These are phyloP conservation scores for Sphaerulina musiva DNA, from an alignment of 2,329 filamentous ascomycete genomes.

Conservation along the genomic window DNA sequence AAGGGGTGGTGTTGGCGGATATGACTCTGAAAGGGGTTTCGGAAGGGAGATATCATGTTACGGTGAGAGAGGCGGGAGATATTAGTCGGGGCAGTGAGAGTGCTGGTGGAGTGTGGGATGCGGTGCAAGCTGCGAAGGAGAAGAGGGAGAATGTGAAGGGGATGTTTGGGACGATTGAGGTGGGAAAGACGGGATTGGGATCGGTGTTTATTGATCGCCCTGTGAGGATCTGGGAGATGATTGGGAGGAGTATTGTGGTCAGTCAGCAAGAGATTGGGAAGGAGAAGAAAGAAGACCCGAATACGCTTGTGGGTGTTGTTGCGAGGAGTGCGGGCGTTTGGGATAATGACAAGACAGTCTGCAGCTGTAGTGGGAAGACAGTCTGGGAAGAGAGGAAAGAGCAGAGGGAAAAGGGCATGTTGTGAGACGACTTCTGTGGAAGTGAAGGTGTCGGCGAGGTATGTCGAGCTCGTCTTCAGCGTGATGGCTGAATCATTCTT, in stretches of 20 bases:
- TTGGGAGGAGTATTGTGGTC: constrained; percentile 86
- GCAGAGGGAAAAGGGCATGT: constrained; percentile 82
- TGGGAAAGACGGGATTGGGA: constrained; percentile 69
- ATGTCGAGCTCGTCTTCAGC: too few species aligned
- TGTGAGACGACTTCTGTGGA: constrained; percentile 42
- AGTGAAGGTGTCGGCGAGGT: too few species aligned
- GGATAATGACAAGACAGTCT: constrained; percentile 98
- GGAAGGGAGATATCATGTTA: constrained; percentile 75
- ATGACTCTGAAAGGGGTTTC: constrained; percentile 76
- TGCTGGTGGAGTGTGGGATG: constrained; percentile 75
- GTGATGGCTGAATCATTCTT: too few species aligned
- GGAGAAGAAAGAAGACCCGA: constrained; percentile 64
- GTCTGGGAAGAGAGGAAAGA: constrained; percentile 95
- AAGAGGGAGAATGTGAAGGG: constrained; percentile 50
- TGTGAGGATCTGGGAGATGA: constrained; percentile 91
- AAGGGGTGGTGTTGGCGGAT: constrained; percentile 73
- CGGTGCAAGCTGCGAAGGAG: constrained; percentile 40
- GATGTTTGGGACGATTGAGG: constrained; percentile 66
- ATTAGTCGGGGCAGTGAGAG: constrained; percentile 77
- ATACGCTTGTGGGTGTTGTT: constrained; percentile 88
- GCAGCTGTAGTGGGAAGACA: constrained; percentile 95
- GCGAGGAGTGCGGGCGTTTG: constrained; percentile 94
- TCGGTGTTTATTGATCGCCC: constrained; percentile 72
- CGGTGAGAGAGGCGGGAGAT: constrained; percentile 78
- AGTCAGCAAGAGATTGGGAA: constrained; percentile 51